Percentiles rank a stretch among this genome's conserved stretches.
Conservation (phyloP, 805 yeast genomes). For the Sungouiozyma intestinalis region DNA sequence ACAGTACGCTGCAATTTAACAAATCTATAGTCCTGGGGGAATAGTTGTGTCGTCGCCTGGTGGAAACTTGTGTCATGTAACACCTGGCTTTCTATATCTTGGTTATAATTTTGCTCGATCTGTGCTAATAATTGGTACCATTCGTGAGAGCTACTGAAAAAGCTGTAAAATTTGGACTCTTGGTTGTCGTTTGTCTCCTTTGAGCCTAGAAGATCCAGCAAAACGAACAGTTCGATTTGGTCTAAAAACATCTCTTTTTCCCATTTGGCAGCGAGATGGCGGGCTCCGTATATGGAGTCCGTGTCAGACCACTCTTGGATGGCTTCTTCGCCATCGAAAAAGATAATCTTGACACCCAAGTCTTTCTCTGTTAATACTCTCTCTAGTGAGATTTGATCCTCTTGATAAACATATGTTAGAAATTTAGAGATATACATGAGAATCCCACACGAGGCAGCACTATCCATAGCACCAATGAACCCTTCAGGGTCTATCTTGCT, state of each 20-base stretch:
- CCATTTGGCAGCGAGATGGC: constrained; percentile 37
- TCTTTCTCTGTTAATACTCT: background rate
- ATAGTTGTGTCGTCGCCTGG: constrained; percentile 2
- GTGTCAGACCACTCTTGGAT: constrained; percentile 38
- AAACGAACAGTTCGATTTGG: constrained; percentile 36
- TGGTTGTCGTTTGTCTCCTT: constrained; percentile 17
- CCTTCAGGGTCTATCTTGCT: constrained; percentile 38
- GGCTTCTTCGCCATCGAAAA: constrained; percentile 58
- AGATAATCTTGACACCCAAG: constrained; percentile 37
- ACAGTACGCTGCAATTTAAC: constrained; percentile 5
- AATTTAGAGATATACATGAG: constrained; percentile 35
- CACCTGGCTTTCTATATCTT: background rate
- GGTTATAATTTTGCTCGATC: constrained; percentile 23
- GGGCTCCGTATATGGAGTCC: constrained; percentile 50
- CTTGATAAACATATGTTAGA: constrained; percentile 11
- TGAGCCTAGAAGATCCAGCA: constrained; percentile 43
- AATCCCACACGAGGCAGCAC: constrained; percentile 48
- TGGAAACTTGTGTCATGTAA: background rate
- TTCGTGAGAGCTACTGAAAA: constrained; percentile 32
- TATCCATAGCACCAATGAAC: constrained; percentile 50
- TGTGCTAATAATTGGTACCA: constrained; percentile 30
- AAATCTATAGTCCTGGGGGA: constrained; percentile 9
- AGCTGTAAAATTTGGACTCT: constrained; percentile 25
- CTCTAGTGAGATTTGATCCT: constrained; percentile 4
- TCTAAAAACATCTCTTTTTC: constrained; percentile 16